Conservation (phyloP, 352 stramenopile genomes). For the Thraustotheca clavata region DNA sequence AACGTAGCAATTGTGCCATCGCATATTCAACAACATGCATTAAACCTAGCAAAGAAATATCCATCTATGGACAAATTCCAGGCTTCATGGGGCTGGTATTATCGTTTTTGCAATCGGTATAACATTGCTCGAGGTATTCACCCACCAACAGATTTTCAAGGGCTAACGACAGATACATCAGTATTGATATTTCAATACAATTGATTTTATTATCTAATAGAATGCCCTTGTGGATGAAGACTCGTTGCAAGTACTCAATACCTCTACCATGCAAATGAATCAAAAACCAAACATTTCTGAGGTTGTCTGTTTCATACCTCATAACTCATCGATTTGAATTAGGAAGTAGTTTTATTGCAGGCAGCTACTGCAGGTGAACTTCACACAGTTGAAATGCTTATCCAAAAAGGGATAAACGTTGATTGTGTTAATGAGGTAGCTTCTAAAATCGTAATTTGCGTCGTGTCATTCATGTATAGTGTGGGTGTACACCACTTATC, state of each 20-base stretch:
- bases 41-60: slow-evolving; percentile 77
- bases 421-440: slow-evolving; percentile 5
- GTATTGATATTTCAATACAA: no score
- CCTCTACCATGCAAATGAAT: no score
- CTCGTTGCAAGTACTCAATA: no score
- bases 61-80: slow-evolving; percentile 77
- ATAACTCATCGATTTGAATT: no score
- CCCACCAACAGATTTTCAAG: no score
- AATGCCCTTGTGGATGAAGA: no score
- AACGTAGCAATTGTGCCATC: slow-evolving; percentile 39
- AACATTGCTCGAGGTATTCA: slow-evolving; percentile 1
- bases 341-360: slow-evolving; percentile 5
- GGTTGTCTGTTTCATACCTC: no score
- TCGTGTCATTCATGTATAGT: not conserved
- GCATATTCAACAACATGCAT: slow-evolving; percentile 73
- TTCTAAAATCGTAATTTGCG: not conserved
- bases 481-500: slow-evolving; percentile 7
- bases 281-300: no score
- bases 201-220: no score
- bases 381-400: not conserved
- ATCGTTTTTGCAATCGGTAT: slow-evolving; percentile 54
- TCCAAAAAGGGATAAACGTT: not conserved
- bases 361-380: not conserved
- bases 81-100: slow-evolving; percentile 79
- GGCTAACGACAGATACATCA: no score